Evolutionary conservation across 2,329 filamentous ascomycete species (phyloP).

Genomic region (Acrocalymma vagum): DNA sequence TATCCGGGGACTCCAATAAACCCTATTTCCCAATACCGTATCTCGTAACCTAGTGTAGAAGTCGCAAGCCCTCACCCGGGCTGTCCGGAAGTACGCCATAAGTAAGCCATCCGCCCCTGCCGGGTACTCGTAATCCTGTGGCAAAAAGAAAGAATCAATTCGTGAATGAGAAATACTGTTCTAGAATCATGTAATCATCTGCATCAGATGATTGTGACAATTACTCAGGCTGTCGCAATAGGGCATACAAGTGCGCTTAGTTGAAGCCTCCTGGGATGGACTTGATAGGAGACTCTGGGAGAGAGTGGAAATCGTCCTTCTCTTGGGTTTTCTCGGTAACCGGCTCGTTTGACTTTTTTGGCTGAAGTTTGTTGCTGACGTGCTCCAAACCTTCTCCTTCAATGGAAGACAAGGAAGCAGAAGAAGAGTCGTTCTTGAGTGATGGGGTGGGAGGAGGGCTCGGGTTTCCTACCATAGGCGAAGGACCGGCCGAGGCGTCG

Average conservation of each 20-base stretch:
- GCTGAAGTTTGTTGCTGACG: conserved; percentile 33
- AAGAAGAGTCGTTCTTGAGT: conserved; percentile 43
- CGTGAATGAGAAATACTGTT: background rate
- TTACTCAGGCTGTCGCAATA: background rate
- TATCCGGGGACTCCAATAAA: too few relatives aligned
- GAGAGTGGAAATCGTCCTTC: conserved; percentile 53
- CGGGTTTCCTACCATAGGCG: conserved; percentile 31
- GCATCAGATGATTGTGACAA: too few relatives aligned
- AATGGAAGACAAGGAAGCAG: conserved; percentile 41
- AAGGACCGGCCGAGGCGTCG: conserved; percentile 27
- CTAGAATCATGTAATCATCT: too few relatives aligned
- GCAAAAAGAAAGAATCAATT: conserved; percentile 1
- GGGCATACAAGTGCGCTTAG: conserved; percentile 6
- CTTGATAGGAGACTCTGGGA: conserved; percentile 45
- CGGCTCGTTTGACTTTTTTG: conserved; percentile 27
- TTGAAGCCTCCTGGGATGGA: conserved; percentile 42
- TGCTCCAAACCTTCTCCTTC: conserved; percentile 41
- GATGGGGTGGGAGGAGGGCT: conserved; percentile 45
- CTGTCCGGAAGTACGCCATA: conserved; percentile 4
- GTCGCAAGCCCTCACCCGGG: too few relatives aligned
- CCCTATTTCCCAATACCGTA: too few relatives aligned
- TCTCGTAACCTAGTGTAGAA: too few relatives aligned
- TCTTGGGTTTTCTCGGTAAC: conserved; percentile 29
- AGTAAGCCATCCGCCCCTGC: conserved; percentile 1
- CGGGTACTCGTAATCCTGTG: conserved; percentile 13